phyloP scores from a whole-genome alignment of 805 yeast species.

The Vanderwaltozyma polyspora region DNA sequence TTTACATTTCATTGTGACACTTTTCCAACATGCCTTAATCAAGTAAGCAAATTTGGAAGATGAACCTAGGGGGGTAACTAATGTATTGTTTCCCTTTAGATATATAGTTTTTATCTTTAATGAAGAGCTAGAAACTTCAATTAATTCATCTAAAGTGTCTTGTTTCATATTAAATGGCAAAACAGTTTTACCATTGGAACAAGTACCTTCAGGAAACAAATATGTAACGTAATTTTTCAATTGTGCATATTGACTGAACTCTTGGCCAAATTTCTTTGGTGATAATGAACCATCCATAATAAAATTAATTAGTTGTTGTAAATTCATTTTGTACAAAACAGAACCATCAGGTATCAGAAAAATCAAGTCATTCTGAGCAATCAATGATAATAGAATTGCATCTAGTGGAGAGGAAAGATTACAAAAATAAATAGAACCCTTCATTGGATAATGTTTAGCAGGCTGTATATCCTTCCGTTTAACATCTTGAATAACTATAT shows the following conservation, averaged over 20 bases:
- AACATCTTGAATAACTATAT: constrained; percentile 33
- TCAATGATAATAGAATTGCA: constrained; percentile 27
- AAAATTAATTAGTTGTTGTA: constrained; percentile 12
- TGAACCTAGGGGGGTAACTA: constrained; percentile 26
- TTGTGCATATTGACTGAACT: constrained; percentile 8
- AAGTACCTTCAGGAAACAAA: constrained; percentile 69
- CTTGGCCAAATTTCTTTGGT: constrained; percentile 7
- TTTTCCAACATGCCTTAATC: constrained; percentile 12
- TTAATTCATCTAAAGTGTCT: constrained; percentile 11
- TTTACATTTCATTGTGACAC: constrained; percentile 15
- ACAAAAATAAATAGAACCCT: constrained; percentile 33
- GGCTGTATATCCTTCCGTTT: constrained; percentile 26
- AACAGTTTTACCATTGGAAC: constrained; percentile 72
- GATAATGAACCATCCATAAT: constrained; percentile 16
- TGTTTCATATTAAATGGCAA: constrained; percentile 40
- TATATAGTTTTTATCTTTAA: constrained; percentile 15
- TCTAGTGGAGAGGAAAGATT: constrained; percentile 42
- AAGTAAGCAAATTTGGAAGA: constrained; percentile 8
- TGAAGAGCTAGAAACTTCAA: constrained; percentile 3
- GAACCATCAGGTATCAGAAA: constrained; percentile 16
- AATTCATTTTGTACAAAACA: constrained; percentile 8
- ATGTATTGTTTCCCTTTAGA: constrained; percentile 22
- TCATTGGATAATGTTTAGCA: constrained; percentile 25
- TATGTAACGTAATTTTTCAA: constrained; percentile 36
- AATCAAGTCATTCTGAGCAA: constrained; percentile 14